Percentiles rank a stretch among this genome's conserved stretches.
Evolutionary conservation across 495 filamentous ascomycete genomes (phyloP).

Genomic region (Elaphomyces granulatus): DNA sequence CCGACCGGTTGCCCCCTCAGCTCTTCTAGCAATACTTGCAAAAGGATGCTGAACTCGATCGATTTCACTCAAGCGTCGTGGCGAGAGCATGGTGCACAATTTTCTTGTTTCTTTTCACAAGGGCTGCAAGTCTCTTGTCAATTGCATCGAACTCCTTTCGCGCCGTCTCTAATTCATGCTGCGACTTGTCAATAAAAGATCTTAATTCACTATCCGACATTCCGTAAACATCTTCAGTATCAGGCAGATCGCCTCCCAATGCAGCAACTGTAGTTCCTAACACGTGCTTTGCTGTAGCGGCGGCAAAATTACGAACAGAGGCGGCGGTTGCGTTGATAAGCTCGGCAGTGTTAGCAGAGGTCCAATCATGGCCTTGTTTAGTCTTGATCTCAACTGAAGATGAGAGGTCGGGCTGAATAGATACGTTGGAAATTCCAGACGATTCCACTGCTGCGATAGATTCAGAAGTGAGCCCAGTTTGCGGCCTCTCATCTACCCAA

Average conservation of each 20-base stretch:
- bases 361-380: constrained; percentile 30
- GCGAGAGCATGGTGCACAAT: constrained; percentile 27
- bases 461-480: constrained; percentile 10
- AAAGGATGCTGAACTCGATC: too few species aligned
- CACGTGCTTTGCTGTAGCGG: constrained; percentile 30
- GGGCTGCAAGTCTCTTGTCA: constrained; percentile 31
- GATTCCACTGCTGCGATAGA: constrained; percentile 14
- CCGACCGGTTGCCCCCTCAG: too few species aligned
- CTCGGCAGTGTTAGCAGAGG: constrained; percentile 29
- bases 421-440: constrained; percentile 1
- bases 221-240: constrained; percentile 27
- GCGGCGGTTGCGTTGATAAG: constrained; percentile 28
- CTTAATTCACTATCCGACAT: constrained; percentile 31
- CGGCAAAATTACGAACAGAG: constrained; percentile 30
- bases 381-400: constrained; percentile 33
- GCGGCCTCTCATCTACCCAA: constrained; percentile 25
- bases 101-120: constrained; percentile 38
- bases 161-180: constrained; percentile 28
- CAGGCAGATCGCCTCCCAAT: constrained; percentile 17
- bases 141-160: constrained; percentile 31
- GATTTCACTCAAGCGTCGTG: constrained; percentile 6
- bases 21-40: too few species aligned
- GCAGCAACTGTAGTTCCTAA: constrained; percentile 23
- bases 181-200: constrained; percentile 21
- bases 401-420: constrained; percentile 25